A percentile compares a stretch with the other conserved stretches of the same genome.
Evolutionary conservation across 2,329 filamentous ascomycete genomes (phyloP).

Genomic region (Fusarium sp.): DNA sequence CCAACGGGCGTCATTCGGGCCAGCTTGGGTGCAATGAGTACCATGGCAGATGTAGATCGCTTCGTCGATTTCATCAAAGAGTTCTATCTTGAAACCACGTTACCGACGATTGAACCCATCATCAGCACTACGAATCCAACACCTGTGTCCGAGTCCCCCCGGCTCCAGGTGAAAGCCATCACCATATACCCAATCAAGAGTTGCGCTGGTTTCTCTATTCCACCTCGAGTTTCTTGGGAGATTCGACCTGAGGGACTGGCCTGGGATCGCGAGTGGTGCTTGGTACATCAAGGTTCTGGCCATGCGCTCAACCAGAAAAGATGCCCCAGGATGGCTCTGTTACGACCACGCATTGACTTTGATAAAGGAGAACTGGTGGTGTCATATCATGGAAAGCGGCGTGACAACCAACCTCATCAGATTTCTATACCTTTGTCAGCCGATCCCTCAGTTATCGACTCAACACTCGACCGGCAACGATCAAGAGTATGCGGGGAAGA

Average conservation of each 20-base stretch:
- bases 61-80: slow-evolving; percentile 80
- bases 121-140: background rate
- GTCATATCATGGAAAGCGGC: slow-evolving; percentile 55
- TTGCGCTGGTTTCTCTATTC: slow-evolving; percentile 83
- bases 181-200: slow-evolving; percentile 94
- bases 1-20: slow-evolving; percentile 88
- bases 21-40: slow-evolving; percentile 93
- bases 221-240: slow-evolving; percentile 75
- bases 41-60: slow-evolving; percentile 75
- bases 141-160: background rate
- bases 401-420: slow-evolving; percentile 46
- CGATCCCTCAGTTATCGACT: slow-evolving; percentile 69
- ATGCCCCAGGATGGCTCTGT: slow-evolving; percentile 87
- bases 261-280: slow-evolving; percentile 97
- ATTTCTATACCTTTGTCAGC: slow-evolving; percentile 74
- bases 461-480: slow-evolving; percentile 55
- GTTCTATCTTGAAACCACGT: slow-evolving; percentile 56
- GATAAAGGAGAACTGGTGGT: slow-evolving; percentile 74
- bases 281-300: slow-evolving; percentile 88
- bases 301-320: slow-evolving; percentile 89
- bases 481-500: slow-evolving; percentile 87
- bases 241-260: slow-evolving; percentile 84
- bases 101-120: background rate
- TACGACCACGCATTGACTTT: slow-evolving; percentile 82
- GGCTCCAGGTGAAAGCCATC: slow-evolving; percentile 68